phyloP scores from a whole-genome alignment of 2,329 filamentous ascomycete species.

The Cadophora sp. region DNA sequence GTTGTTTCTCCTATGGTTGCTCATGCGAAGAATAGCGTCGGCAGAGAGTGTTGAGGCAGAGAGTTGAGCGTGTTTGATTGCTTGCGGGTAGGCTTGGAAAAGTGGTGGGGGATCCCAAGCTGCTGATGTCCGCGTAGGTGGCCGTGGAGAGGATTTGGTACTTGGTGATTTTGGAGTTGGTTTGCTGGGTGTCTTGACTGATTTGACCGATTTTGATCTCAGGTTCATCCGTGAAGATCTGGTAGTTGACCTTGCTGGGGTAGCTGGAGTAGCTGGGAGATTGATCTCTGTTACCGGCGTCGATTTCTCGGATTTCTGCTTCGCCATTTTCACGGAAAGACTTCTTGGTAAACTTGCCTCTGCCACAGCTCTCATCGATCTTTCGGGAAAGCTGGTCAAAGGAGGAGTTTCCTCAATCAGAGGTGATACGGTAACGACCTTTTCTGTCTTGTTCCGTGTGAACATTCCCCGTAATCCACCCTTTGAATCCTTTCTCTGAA shows the following conservation, averaged over 20 bases:
- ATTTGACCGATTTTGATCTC: constrained; percentile 36
- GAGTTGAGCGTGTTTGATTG: constrained; percentile 76
- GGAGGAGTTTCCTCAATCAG: constrained; percentile 32
- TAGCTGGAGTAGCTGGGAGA: constrained; percentile 30
- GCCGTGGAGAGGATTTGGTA: constrained; percentile 27
- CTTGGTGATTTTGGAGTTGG: constrained; percentile 34
- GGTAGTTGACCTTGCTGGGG: constrained; percentile 28
- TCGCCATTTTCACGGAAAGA: constrained; percentile 26
- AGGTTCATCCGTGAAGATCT: constrained; percentile 38
- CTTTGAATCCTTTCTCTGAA: constrained; percentile 40
- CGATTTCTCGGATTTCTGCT: neutral
- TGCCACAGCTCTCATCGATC: constrained; percentile 24
- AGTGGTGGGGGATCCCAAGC: constrained; percentile 75
- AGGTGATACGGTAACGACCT: constrained; percentile 28
- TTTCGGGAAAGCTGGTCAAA: constrained; percentile 28
- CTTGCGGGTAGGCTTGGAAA: constrained; percentile 87
- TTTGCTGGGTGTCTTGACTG: constrained; percentile 33
- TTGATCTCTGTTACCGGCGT: neutral
- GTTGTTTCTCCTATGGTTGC: constrained; percentile 57
- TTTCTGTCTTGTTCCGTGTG: constrained; percentile 39
- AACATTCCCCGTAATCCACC: constrained; percentile 44
- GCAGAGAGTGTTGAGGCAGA: constrained; percentile 71
- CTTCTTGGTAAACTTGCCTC: constrained; percentile 30
- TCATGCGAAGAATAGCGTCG: constrained; percentile 71
- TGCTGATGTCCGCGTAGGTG: constrained; percentile 35